Percentiles rank a stretch among this genome's conserved stretches.
Evolutionary conservation across 768 basidiomycete species (phyloP).

Genomic region (Daedalea quercina): DNA sequence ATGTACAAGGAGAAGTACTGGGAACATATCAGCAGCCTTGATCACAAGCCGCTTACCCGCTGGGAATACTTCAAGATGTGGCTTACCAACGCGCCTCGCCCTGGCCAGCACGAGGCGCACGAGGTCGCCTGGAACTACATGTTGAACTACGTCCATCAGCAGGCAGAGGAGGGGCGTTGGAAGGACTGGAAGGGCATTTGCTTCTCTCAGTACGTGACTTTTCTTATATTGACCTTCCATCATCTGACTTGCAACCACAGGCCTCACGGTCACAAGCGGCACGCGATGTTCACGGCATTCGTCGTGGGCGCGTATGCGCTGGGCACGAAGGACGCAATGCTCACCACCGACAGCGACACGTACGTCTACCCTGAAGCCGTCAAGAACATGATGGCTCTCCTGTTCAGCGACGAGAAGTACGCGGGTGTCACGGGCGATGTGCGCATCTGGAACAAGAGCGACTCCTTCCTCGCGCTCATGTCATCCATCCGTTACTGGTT

Average conservation of each 20-base stretch:
- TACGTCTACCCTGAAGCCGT: slow-evolving; percentile 10
- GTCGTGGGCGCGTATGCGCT: slow-evolving; percentile 14
- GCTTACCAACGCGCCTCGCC: slow-evolving; percentile 5
- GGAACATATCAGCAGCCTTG: slow-evolving; percentile 4
- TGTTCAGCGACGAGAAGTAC: slow-evolving; percentile 9
- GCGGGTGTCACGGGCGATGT: slow-evolving; percentile 19
- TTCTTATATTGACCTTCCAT: neutral
- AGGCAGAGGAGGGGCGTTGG: slow-evolving; percentile 9
- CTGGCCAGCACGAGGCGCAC: slow-evolving; percentile 10
- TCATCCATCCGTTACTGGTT: slow-evolving; percentile 18
- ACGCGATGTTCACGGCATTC: slow-evolving; percentile 20
- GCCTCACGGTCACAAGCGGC: slow-evolving; percentile 17
- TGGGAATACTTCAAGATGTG: slow-evolving; percentile 13
- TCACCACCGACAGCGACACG: slow-evolving; percentile 19
- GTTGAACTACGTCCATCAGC: slow-evolving; percentile 8
- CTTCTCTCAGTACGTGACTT: slow-evolving; percentile 13
- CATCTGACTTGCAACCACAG: neutral
- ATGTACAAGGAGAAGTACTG: slow-evolving; percentile 14
- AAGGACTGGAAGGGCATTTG: slow-evolving; percentile 13
- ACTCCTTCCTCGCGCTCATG: slow-evolving; percentile 17
- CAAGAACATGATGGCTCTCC: slow-evolving; percentile 13
- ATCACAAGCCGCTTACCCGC: slow-evolving; percentile 1
- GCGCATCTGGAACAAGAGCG: slow-evolving; percentile 16
- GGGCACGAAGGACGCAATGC: slow-evolving; percentile 17
- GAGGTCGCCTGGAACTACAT: slow-evolving; percentile 12